These are phyloP conservation scores for Rhytidiadelphus loreus DNA, from an alignment of 225 moss, liverwort and hornwort species.

Conservation along the genomic window DNA sequence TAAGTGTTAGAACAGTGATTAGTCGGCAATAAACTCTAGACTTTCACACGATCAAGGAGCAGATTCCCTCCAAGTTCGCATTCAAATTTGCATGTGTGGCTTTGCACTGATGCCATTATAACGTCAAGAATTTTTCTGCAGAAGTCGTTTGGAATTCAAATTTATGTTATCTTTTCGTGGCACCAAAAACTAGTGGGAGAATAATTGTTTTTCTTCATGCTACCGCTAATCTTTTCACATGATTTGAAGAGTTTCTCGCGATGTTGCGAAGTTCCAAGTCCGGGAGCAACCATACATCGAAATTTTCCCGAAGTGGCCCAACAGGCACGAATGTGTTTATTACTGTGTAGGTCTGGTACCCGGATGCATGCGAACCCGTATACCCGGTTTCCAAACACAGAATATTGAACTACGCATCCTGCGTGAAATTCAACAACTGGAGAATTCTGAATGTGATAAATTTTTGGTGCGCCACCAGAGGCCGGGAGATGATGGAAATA, in stretches of 20 bases:
- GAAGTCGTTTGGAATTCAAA: not conserved
- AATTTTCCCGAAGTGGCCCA: not conserved
- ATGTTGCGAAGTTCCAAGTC: not conserved
- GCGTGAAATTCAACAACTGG: not conserved
- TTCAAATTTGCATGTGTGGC: not conserved
- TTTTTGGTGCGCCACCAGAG: not conserved
- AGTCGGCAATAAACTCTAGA: not conserved
- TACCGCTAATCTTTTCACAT: not conserved
- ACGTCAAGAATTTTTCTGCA: not conserved
- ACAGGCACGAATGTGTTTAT: not conserved
- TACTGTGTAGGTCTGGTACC: not conserved
- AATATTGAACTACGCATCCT: not conserved
- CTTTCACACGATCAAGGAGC: not conserved
- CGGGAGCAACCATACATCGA: not conserved
- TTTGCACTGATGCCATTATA: not conserved
- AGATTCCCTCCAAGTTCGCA: not conserved
- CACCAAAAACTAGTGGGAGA: not conserved
- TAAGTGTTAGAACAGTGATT: not conserved
- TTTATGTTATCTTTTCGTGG: not conserved
- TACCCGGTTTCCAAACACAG: not conserved
- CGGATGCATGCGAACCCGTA: not conserved
- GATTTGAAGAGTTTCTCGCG: not conserved
- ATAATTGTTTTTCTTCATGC: not conserved
- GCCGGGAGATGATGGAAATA: not conserved
- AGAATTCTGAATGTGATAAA: not conserved